Conservation (phyloP, 2,329 filamentous ascomycete genomes). For the Beauveria rudraprayagi region DNA sequence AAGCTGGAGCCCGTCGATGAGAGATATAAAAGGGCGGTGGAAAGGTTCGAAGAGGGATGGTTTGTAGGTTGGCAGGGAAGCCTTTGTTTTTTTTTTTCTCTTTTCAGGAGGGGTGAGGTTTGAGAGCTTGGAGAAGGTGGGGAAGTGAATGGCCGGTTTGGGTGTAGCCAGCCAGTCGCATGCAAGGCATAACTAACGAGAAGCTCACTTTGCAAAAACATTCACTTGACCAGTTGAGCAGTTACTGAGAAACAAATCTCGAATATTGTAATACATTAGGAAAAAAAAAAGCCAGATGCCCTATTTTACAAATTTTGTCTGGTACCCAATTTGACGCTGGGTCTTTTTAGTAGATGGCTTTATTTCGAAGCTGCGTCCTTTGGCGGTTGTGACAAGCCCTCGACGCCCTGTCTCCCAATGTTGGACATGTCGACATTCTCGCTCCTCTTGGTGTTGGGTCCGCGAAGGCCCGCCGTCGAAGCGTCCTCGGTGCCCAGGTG, state of each 20-base stretch:
- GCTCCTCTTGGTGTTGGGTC: conserved; percentile 46
- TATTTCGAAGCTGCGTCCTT: conserved; percentile 8
- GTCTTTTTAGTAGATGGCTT: neutral
- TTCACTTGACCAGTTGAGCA: no score
- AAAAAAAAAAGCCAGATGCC: neutral
- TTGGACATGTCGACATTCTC: conserved; percentile 47
- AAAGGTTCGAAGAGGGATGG: neutral
- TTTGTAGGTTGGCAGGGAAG: neutral
- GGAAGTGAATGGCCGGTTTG: neutral
- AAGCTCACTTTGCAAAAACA: neutral
- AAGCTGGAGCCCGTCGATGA: neutral
- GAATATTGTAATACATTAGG: no score
- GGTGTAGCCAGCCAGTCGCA: neutral
- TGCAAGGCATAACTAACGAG: neutral
- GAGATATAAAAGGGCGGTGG: neutral
- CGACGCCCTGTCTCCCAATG: conserved; percentile 57
- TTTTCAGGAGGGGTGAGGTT: neutral
- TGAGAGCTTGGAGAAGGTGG: conserved; percentile 1
- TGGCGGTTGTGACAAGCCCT: conserved; percentile 32
- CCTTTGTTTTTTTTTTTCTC: no score
- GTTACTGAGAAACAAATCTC: no score
- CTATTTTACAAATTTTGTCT: neutral
- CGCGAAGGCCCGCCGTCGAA: conserved; percentile 46
- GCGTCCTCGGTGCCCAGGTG: conserved; percentile 43
- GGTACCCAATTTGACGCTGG: neutral